Evolutionary conservation across 2,329 filamentous ascomycete genomes (phyloP).

Genomic region (Fusarium lateritium): DNA sequence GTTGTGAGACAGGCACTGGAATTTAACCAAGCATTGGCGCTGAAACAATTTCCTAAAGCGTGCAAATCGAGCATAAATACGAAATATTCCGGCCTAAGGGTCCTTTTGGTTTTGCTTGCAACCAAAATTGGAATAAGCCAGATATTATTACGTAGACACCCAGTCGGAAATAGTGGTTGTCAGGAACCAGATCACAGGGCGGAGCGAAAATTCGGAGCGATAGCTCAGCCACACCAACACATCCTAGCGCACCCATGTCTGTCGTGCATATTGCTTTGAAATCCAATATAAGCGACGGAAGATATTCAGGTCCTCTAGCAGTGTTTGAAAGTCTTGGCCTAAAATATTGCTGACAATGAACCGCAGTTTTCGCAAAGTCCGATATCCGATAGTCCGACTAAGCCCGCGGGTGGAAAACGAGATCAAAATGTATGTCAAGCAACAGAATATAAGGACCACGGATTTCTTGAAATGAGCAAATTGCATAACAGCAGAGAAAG

Average conservation of each 20-base stretch:
- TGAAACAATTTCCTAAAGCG: constrained; percentile 13
- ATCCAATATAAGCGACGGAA: not conserved
- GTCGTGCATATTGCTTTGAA: too few relatives aligned
- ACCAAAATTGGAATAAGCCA: not conserved
- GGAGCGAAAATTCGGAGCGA: too few relatives aligned
- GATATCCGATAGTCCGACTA: not conserved
- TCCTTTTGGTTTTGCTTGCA: not conserved
- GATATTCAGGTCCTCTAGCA: too few relatives aligned
- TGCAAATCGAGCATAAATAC: not conserved
- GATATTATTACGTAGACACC: not conserved
- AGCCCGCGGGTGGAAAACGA: too few relatives aligned
- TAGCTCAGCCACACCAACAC: too few relatives aligned
- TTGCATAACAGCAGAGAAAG: too few relatives aligned
- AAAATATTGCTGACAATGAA: constrained; percentile 11
- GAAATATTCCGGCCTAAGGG: not conserved
- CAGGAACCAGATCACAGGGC: not conserved
- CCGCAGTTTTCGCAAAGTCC: not conserved
- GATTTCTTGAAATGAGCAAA: too few relatives aligned
- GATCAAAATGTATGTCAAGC: too few relatives aligned
- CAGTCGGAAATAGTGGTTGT: not conserved
- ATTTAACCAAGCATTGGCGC: constrained; percentile 22
- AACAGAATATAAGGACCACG: not conserved
- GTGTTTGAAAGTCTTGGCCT: too few relatives aligned
- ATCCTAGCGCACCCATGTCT: too few relatives aligned
- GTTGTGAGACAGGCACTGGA: constrained; percentile 17